Conservation (phyloP, 164 flowering plant species). For the Chimonanthus praecox region DNA sequence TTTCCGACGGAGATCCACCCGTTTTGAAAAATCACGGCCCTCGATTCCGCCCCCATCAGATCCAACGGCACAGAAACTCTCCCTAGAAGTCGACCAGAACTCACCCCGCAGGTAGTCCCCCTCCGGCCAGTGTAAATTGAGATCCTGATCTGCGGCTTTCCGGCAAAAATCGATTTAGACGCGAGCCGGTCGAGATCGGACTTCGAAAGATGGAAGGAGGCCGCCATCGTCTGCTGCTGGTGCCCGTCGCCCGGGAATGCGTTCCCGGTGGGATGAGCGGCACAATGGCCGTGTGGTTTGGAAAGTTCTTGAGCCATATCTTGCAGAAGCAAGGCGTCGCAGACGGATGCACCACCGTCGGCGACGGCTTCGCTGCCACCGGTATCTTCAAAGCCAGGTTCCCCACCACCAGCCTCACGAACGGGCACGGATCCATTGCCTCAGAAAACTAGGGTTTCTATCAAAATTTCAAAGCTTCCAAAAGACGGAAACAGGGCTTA, state of each 20-base stretch:
- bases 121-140: constrained; percentile 62
- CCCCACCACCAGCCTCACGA: constrained; percentile 60
- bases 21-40: constrained; percentile 47
- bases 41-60: constrained; percentile 47
- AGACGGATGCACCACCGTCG: constrained; percentile 61
- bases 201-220: constrained; percentile 59
- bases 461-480: no score
- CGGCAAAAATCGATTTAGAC: constrained; percentile 39
- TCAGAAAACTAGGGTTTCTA: neutral
- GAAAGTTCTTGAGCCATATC: constrained; percentile 50
- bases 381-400: constrained; percentile 64
- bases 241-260: constrained; percentile 30
- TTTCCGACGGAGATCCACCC: constrained; percentile 77
- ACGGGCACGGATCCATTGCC: constrained; percentile 78
- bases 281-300: constrained; percentile 49
- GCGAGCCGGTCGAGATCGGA: constrained; percentile 48
- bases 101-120: constrained; percentile 67
- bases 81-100: constrained; percentile 73
- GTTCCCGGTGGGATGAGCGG: constrained; percentile 37
- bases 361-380: constrained; percentile 48
- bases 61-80: constrained; percentile 59
- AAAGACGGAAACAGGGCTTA: no score
- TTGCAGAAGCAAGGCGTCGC: constrained; percentile 70
- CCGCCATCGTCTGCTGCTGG: constrained; percentile 34
- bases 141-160: constrained; percentile 38